A percentile compares a stretch with the other conserved stretches of the same genome.
Evolutionary conservation across 1,284 basidiomycete genomes (phyloP).

Genomic region (Irpex sp.): DNA sequence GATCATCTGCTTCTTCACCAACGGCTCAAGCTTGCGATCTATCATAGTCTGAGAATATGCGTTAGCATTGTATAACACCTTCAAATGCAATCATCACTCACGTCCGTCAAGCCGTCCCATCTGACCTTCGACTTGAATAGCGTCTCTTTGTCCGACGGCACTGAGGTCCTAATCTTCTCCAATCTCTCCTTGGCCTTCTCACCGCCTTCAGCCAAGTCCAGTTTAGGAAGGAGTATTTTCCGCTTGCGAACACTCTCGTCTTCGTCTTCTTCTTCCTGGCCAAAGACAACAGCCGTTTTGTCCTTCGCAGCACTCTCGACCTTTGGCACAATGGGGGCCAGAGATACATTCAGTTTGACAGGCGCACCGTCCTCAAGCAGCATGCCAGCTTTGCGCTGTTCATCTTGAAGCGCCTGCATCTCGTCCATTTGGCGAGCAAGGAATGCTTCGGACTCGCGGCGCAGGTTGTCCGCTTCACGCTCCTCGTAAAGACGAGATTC

Average conservation of each 20-base stretch:
- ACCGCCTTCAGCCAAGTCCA: slow-evolving; percentile 77
- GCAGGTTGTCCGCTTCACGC: slow-evolving; percentile 76
- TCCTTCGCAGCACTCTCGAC: slow-evolving; percentile 41
- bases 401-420: slow-evolving; percentile 80
- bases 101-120: slow-evolving; percentile 83
- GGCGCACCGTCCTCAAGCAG: slow-evolving; percentile 88
- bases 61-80: background rate
- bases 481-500: slow-evolving; percentile 78
- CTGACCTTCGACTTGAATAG: slow-evolving; percentile 77
- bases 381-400: slow-evolving; percentile 83
- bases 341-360: slow-evolving; percentile 74
- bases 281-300: slow-evolving; percentile 54
- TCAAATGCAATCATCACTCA: slow-evolving; percentile 34
- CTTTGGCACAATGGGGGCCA: slow-evolving; percentile 44
- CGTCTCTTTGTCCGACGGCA: slow-evolving; percentile 67
- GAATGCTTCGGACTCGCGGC: slow-evolving; percentile 84
- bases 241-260: slow-evolving; percentile 70
- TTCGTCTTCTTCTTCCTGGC: slow-evolving; percentile 82
- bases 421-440: slow-evolving; percentile 87
- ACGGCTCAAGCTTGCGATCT: slow-evolving; percentile 74
- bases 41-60: slow-evolving; percentile 53
- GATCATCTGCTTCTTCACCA: slow-evolving; percentile 74
- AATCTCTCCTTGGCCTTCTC: slow-evolving; percentile 75
- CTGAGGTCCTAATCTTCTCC: slow-evolving; percentile 65
- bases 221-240: slow-evolving; percentile 75